Percentiles rank a stretch among this genome's conserved stretches.
Conservation (phyloP, 352 stramenopile genomes). For the Phytophthora kernoviae region DNA sequence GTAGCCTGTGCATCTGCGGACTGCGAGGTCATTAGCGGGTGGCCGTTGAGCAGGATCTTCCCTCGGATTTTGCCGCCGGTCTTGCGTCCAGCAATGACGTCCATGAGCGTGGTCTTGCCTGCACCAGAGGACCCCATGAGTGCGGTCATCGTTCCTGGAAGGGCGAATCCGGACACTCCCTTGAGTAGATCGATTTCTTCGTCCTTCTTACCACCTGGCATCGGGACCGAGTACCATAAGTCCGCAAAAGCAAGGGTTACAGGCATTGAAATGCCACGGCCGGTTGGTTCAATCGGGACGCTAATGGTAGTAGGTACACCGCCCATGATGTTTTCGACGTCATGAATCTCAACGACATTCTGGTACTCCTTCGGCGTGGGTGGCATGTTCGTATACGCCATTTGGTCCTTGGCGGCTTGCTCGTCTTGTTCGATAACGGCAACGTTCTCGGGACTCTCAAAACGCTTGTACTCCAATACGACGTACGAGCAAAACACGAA, state of each 20-base stretch:
- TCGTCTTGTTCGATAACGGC: conserved; percentile 24
- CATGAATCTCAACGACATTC: conserved; percentile 19
- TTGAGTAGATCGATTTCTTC: conserved; percentile 47
- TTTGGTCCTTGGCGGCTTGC: conserved; percentile 11
- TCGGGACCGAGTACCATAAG: conserved; percentile 46
- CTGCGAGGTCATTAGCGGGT: conserved; percentile 41
- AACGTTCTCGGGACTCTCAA: conserved; percentile 30
- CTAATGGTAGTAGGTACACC: conserved; percentile 22
- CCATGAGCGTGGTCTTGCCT: conserved; percentile 62
- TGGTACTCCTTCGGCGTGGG: conserved; percentile 20
- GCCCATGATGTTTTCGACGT: conserved; percentile 14
- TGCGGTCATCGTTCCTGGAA: conserved; percentile 50
- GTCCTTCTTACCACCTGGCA: conserved; percentile 26
- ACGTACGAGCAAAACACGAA: conserved; percentile 36
- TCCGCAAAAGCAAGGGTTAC: conserved; percentile 45
- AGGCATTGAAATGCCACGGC: conserved; percentile 27
- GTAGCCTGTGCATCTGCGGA: conserved; percentile 26
- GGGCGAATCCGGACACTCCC: conserved; percentile 44
- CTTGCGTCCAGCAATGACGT: conserved; percentile 29
- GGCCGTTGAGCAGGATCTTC: conserved; percentile 87
- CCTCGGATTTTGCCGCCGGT: conserved; percentile 46
- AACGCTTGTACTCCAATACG: conserved; percentile 18
- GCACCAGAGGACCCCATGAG: conserved; percentile 64
- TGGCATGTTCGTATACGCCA: conserved; percentile 25
- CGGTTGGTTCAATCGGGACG: conserved; percentile 13